Evolutionary conservation across 2,329 filamentous ascomycete genomes (phyloP).

Genomic region (Nemania bipapillata): DNA sequence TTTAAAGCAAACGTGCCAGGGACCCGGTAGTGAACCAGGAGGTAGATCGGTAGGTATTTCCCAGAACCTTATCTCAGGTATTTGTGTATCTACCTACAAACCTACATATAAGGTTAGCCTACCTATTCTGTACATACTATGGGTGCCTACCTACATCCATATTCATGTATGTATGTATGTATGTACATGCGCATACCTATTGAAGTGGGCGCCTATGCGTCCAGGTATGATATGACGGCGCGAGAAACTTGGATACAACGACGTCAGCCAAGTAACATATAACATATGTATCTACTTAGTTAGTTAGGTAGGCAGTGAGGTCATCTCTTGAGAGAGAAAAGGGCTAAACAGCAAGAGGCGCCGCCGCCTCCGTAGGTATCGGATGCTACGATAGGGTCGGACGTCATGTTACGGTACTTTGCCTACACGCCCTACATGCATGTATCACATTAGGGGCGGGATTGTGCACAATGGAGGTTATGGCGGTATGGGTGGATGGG

Average conservation of each 20-base stretch:
- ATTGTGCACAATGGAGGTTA: neutral
- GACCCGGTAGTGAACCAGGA: neutral
- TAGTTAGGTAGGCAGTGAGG: too few relatives aligned
- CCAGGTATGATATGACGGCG: conserved; percentile 11
- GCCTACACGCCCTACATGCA: neutral
- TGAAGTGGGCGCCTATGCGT: neutral
- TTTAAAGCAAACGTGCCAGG: conserved; percentile 22
- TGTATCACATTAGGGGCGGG: conserved; percentile 16
- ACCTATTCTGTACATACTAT: too few relatives aligned
- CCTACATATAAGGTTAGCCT: too few relatives aligned
- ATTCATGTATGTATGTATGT: neutral
- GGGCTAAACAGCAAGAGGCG: neutral
- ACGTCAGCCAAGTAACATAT: neutral
- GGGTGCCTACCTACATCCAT: neutral
- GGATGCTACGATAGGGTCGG: neutral
- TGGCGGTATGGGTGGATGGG: neutral
- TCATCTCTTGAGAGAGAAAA: neutral
- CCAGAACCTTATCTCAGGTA: too few relatives aligned
- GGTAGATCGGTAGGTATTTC: neutral
- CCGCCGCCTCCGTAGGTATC: too few relatives aligned
- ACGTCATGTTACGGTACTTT: neutral
- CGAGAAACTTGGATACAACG: neutral
- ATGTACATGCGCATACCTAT: too few relatives aligned
- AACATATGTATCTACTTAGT: too few relatives aligned
- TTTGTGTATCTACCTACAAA: too few relatives aligned